Evolutionary conservation across 2,329 filamentous ascomycete species (phyloP).

Genomic region (Trichoderma sp.): DNA sequence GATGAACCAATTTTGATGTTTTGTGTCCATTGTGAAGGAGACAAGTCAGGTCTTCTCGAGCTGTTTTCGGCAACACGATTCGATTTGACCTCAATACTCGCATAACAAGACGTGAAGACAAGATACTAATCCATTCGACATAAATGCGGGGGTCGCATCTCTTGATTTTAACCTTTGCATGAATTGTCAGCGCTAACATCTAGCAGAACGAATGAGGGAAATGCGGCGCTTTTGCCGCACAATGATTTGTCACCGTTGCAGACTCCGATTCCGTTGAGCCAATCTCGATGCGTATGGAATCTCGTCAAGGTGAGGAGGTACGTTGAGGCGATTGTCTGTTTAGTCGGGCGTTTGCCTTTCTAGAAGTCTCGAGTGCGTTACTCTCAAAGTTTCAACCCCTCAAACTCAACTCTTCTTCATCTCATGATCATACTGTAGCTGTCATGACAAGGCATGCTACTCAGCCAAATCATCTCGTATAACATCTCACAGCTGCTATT

Average conservation of each 20-base stretch:
- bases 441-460: not conserved
- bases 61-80: not conserved
- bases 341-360: not conserved
- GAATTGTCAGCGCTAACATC: slow-evolving; percentile 11
- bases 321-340: not conserved
- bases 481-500: slow-evolving; percentile 6
- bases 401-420: not conserved
- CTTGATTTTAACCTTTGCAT: not conserved
- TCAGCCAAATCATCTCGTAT: not conserved
- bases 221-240: not conserved
- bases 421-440: not conserved
- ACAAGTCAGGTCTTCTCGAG: no score
- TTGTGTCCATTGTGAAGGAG: not conserved
- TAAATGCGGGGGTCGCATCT: not conserved
- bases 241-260: slow-evolving; percentile 10
- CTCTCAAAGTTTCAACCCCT: not conserved
- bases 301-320: not conserved
- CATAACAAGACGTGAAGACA: not conserved
- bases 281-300: not conserved
- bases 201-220: slow-evolving; percentile 1
- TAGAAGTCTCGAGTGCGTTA: not conserved
- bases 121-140: not conserved
- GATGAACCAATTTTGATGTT: not conserved
- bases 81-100: not conserved
- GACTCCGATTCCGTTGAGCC: not conserved